These are phyloP conservation scores for Aegle marmelos DNA, from an alignment of 345 rosid species.

Conservation along the genomic window DNA sequence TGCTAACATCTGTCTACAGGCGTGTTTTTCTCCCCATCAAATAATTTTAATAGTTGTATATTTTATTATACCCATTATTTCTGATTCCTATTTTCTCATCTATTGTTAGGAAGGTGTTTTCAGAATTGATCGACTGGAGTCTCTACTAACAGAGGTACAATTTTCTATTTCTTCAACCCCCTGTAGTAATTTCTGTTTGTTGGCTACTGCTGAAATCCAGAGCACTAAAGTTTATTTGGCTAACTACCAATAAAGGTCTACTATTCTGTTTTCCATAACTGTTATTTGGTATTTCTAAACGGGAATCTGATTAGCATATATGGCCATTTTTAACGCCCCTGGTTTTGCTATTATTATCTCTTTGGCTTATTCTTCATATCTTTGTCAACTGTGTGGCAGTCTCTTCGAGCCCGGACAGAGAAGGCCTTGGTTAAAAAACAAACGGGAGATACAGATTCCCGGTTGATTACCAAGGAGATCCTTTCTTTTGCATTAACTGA, in stretches of 20 bases:
- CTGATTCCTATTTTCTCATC: constrained; percentile 9
- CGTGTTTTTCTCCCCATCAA: not conserved
- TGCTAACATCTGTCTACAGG: not conserved
- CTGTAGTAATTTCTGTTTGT: not conserved
- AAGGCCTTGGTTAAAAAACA: constrained; percentile 50
- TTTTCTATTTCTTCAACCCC: constrained; percentile 14
- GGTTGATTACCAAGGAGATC: constrained; percentile 56
- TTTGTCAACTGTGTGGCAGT: constrained; percentile 40
- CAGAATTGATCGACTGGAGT: constrained; percentile 91
- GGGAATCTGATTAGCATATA: not conserved
- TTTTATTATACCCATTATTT: not conserved
- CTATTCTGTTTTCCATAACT: not conserved
- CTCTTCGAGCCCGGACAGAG: constrained; percentile 72
- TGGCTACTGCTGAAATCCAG: not conserved
- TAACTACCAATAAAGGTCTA: too few species aligned
- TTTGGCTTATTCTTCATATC: not conserved
- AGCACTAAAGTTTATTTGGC: not conserved
- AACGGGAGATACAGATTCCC: constrained; percentile 44
- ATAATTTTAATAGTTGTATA: not conserved
- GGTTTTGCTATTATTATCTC: constrained; percentile 1
- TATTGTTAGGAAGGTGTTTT: constrained; percentile 75
- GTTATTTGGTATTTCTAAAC: not conserved
- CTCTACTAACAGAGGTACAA: constrained; percentile 76
- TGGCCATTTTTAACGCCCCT: not conserved
- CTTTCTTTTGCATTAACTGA: constrained; percentile 79